These are phyloP conservation scores for Sicyos baderoa DNA, from an alignment of 306 rosid genomes.

Conservation along the genomic window DNA sequence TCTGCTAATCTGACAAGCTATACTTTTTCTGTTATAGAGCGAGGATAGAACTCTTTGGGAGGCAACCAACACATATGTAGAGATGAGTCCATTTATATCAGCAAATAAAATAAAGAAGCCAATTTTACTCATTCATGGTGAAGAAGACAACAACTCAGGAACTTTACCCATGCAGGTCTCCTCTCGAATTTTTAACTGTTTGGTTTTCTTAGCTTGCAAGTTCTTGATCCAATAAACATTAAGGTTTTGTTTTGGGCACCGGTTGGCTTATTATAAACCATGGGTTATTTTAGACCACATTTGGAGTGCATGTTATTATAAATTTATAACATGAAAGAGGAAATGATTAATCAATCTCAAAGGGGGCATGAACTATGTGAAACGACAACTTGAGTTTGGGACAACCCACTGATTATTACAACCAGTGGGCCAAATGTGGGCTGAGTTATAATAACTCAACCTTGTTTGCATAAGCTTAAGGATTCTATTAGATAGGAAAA, in stretches of 20 bases:
- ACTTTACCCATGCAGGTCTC: constrained; percentile 94
- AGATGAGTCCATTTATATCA: constrained; percentile 98
- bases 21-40: constrained; percentile 38
- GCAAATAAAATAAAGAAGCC: constrained; percentile 97
- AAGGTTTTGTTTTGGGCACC: not conserved
- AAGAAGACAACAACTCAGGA: constrained; percentile 93
- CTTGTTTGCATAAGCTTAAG: no score
- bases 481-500: no score
- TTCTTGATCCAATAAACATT: not conserved
- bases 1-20: constrained; percentile 20
- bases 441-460: no score
- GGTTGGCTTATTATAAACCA: no score
- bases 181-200: not conserved
- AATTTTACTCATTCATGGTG: constrained; percentile 91
- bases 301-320: no score
- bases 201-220: not conserved
- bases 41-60: constrained; percentile 99
- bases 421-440: no score
- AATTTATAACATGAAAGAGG: no score
- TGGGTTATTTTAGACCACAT: no score
- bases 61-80: constrained; percentile 76
- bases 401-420: no score
- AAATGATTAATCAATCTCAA: no score
- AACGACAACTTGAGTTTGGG: no score
- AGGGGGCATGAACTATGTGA: no score